These are phyloP conservation scores for Cladosporium sp. DNA, from an alignment of 2,329 filamentous ascomycete genomes.

Conservation along the genomic window DNA sequence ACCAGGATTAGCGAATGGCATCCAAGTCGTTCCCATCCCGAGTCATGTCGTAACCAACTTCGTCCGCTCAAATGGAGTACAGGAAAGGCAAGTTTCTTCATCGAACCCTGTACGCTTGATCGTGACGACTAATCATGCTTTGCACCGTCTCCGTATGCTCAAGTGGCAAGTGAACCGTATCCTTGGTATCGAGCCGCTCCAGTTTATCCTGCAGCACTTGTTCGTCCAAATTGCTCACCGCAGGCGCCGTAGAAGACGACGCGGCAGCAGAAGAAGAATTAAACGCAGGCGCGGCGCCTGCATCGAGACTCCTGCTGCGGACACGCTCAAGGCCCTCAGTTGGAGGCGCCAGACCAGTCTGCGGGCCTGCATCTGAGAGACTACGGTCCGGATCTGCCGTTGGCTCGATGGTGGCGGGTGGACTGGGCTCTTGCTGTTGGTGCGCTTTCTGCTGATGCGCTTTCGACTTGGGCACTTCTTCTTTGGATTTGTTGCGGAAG, in stretches of 20 bases:
- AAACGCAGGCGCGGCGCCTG: not conserved
- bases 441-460: slow-evolving; percentile 9
- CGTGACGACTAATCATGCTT: slow-evolving; percentile 45
- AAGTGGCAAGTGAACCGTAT: slow-evolving; percentile 32
- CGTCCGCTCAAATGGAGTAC: not conserved
- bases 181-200: slow-evolving; percentile 34
- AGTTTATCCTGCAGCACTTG: slow-evolving; percentile 20
- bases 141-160: slow-evolving; percentile 38
- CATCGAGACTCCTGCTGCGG: slow-evolving; percentile 30
- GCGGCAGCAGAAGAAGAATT: not conserved
- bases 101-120: slow-evolving; percentile 35
- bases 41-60: not conserved
- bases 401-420: slow-evolving; percentile 23
- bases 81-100: not conserved
- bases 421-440: slow-evolving; percentile 19
- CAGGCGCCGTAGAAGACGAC: not conserved
- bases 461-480: slow-evolving; percentile 21
- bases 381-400: slow-evolving; percentile 32
- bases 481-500: slow-evolving; percentile 27
- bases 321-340: slow-evolving; percentile 18
- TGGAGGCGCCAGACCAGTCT: not conserved
- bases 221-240: slow-evolving; percentile 9
- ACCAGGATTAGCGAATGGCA: not conserved
- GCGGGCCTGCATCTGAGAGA: slow-evolving; percentile 33
- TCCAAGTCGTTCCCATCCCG: not conserved